Base-by-base conservation (phyloP, 257 asterid species). In the Ehretia macrophylla region DNA sequence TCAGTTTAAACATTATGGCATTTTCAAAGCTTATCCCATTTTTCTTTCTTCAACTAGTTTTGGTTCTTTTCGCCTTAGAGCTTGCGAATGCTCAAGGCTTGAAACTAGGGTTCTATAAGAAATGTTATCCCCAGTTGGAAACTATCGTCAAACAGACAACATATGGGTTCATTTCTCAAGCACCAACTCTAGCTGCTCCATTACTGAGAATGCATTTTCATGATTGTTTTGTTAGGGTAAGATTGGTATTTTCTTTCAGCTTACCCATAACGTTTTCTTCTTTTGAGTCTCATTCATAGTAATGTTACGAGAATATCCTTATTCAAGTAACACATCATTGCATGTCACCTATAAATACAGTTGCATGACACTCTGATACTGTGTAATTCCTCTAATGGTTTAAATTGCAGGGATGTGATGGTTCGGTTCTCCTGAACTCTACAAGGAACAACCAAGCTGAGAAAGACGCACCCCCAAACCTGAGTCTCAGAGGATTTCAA, bases 181-280 rank as follows among this genome's bases (percentile, higher is more conserved):
- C 60, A 0, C 80, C 82, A 8, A 70, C 65, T 56, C 80, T 79
- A 17, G 85, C 73, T 51, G 80, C 70, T 45, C 74, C 85, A 14
- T 63, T 79, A 53, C 0, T 73, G 56, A 76, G 85, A 73, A 65
- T 79, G 72, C 85, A 79, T 12, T 79, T 67, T 63, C 85, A 79
- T 38, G 85, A 79, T 56, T 79, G 85, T 58, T 79, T 79, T 42
- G 69, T 79, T 10, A 73, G 82, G 80, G 85, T 79, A 52, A 14
- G 32, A n/a, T n/a, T n/a, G n/a, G n/a, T n/a, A n/a, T n/a, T n/a
- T n/a, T n/a, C n/a, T n/a, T n/a, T n/a, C n/a, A n/a, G n/a, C n/a
- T n/a, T n/a, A n/a, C n/a, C n/a, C n/a, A n/a, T n/a, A n/a, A n/a
- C n/a, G n/a, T n/a, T n/a, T n/a, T n/a, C n/a, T n/a, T n/a, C n/a